Percentiles rank a stretch among this genome's conserved stretches.
Evolutionary conservation across 148 eudicot genomes (phyloP).

Genomic region (Cornus kousa): DNA sequence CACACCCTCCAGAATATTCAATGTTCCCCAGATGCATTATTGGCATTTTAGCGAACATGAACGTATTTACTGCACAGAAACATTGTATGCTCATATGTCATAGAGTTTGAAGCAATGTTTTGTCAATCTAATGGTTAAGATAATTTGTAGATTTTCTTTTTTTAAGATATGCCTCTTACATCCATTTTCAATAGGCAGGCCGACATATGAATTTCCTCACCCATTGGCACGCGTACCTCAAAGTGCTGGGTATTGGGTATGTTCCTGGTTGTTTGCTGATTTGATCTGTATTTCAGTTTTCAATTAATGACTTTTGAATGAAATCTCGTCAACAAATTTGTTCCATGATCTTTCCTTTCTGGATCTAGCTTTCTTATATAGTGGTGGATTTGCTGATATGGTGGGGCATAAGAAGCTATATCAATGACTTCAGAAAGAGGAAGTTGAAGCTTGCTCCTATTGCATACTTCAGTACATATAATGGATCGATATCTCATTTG

Average conservation of each 20-base stretch:
- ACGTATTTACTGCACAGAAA: not conserved
- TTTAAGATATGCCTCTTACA: constrained; percentile 16
- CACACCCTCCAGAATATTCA: not conserved
- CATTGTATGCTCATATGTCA: not conserved
- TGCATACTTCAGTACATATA: constrained; percentile 80
- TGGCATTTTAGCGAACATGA: not conserved
- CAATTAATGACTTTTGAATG: not conserved
- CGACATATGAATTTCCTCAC: constrained; percentile 86
- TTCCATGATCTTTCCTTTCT: constrained; percentile 11
- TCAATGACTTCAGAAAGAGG: constrained; percentile 72
- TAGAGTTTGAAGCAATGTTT: not conserved
- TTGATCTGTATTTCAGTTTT: not conserved
- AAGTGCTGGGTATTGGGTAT: constrained; percentile 84
- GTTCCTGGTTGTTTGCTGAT: constrained; percentile 15
- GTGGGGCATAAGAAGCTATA: constrained; percentile 80
- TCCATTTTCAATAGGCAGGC: constrained; percentile 58
- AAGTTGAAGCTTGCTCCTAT: constrained; percentile 85
- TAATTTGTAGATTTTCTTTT: not conserved
- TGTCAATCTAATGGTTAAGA: not conserved
- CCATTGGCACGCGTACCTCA: constrained; percentile 88
- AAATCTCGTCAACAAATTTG: not conserved
- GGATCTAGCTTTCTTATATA: constrained; percentile 80
- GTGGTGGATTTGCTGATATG: constrained; percentile 82
- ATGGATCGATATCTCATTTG: constrained; percentile 74
- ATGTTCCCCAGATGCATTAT: not conserved